Evolutionary conservation across 805 yeast genomes (phyloP), one percentile per base, ranked within the genome.

Genomic region (Osmozyma mogii): DNA sequence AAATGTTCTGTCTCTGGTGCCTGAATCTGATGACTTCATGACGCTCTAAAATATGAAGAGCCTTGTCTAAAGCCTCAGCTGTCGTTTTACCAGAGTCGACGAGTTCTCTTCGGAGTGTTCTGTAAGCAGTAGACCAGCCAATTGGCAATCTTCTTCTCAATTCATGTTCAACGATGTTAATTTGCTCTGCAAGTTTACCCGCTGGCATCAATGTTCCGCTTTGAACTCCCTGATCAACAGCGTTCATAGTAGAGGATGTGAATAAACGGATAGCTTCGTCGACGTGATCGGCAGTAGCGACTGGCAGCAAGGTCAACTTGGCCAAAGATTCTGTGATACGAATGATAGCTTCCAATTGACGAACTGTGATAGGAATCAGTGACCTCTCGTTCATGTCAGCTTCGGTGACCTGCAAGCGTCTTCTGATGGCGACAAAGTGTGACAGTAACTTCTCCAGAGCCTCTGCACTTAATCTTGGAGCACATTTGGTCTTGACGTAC

Each of bases 171-270:
- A 92, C 84, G 45, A 68, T 70, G 40, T 74, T 70, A 26, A 89
- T 85, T 48, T 88, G 92, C 22, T 71, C 70, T 27, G 75, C 70
- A 35, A 78, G 61, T 34, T 77, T 77, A 20, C 76, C 73, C 37
- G 75, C 73, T 4, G 72, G 61, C 24, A 68, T 44, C 30, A 54
- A 36, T 9, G 59, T 61, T 5, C 59, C 61, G 18, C 55, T 54
- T 11, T 57, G 71, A 25, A 72, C 71, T 22, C 78, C 79, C 49
- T 76, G 79, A 27, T 70, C 73, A 8, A 84, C 89, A 1, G 98
- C 98, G 50, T 88, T 88, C 94, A 92, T 87, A 0, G 99, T 92
- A 2, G 98, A 92, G 0, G 98, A 96, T 37, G 84, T 84, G 58
- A 92, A 92, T 38, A 92, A 63, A 47, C 99, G 65, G 38, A 92